Evolutionary conservation across 345 rosid genomes (phyloP).

Genomic region (Leavenworthia alabamica): DNA sequence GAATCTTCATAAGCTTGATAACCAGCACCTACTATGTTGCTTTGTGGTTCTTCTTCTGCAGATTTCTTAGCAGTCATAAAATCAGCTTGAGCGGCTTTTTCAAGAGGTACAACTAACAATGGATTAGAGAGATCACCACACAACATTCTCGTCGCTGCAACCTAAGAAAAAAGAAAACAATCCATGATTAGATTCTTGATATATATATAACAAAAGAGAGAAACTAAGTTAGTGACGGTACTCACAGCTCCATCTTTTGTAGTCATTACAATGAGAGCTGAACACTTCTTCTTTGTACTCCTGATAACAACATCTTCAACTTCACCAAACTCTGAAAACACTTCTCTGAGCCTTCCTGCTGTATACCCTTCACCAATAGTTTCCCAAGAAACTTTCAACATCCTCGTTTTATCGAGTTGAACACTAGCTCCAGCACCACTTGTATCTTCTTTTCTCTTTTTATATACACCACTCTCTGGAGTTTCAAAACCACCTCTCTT

Average conservation of each 20-base stretch:
- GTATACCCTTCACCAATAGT: conserved; percentile 53
- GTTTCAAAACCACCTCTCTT: conserved; percentile 34
- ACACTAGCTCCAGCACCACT: conserved; percentile 14
- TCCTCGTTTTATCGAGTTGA: conserved; percentile 52
- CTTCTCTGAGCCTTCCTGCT: conserved; percentile 51
- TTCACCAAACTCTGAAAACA: conserved; percentile 65
- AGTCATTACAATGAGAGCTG: conserved; percentile 79
- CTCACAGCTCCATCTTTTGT: conserved; percentile 73
- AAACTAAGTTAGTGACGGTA: background rate
- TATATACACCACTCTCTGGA: conserved; percentile 27
- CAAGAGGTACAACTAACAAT: conserved; percentile 67
- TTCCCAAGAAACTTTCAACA: conserved; percentile 83
- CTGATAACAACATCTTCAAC: conserved; percentile 76
- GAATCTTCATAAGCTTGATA: conserved; percentile 71
- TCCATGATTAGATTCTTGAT: background rate
- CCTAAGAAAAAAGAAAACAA: conserved; percentile 30
- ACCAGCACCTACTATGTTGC: conserved; percentile 63
- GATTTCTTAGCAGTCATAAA: conserved; percentile 34
- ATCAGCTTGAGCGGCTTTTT: conserved; percentile 37
- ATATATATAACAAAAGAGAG: background rate
- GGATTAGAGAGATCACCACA: conserved; percentile 69
- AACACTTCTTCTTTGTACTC: conserved; percentile 65
- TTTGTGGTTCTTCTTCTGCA: conserved; percentile 39
- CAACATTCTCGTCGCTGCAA: conserved; percentile 56
- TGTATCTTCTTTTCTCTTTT: conserved; percentile 25